Conservation (phyloP, 352 stramenopile species). For the Phytophthora pinifolia region DNA sequence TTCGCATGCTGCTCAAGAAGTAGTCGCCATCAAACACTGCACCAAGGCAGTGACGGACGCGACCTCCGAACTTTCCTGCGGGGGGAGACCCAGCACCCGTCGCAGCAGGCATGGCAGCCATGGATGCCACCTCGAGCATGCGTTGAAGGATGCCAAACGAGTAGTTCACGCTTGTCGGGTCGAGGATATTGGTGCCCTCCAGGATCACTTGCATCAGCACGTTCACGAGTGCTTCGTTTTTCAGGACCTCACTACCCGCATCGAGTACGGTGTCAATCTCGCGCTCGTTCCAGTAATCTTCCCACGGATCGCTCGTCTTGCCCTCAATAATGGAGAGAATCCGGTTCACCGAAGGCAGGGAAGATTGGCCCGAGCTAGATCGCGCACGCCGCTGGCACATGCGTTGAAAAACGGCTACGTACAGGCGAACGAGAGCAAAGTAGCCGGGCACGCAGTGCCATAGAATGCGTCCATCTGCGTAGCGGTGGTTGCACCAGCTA, state of each 20-base stretch:
- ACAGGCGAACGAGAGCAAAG: slow-evolving; percentile 65
- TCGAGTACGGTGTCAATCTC: slow-evolving; percentile 63
- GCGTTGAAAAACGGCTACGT: slow-evolving; percentile 66
- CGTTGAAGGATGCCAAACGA: slow-evolving; percentile 79
- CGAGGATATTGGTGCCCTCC: slow-evolving; percentile 82
- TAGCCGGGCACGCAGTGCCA: slow-evolving; percentile 86
- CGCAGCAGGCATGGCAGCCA: slow-evolving; percentile 36
- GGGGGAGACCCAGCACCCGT: slow-evolving; percentile 10
- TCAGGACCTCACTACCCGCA: slow-evolving; percentile 55
- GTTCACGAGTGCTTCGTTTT: slow-evolving; percentile 70
- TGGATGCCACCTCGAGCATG: slow-evolving; percentile 61
- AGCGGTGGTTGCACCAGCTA: slow-evolving; percentile 54
- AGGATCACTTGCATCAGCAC: slow-evolving; percentile 80
- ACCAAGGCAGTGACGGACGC: slow-evolving; percentile 41
- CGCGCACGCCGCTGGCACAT: slow-evolving; percentile 76
- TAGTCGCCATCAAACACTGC: slow-evolving; percentile 67
- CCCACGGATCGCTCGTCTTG: slow-evolving; percentile 57
- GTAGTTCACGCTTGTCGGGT: slow-evolving; percentile 83
- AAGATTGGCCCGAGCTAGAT: slow-evolving; percentile 23
- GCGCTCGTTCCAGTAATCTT: slow-evolving; percentile 71
- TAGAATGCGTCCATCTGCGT: slow-evolving; percentile 40
- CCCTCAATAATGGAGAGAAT: slow-evolving; percentile 65
- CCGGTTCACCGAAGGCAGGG: slow-evolving; percentile 49
- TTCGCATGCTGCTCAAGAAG: slow-evolving; percentile 71
- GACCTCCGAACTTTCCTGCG: slow-evolving; percentile 25